Conservation (phyloP, 2,329 filamentous ascomycete species). For the Colletotrichum camelliae region DNA sequence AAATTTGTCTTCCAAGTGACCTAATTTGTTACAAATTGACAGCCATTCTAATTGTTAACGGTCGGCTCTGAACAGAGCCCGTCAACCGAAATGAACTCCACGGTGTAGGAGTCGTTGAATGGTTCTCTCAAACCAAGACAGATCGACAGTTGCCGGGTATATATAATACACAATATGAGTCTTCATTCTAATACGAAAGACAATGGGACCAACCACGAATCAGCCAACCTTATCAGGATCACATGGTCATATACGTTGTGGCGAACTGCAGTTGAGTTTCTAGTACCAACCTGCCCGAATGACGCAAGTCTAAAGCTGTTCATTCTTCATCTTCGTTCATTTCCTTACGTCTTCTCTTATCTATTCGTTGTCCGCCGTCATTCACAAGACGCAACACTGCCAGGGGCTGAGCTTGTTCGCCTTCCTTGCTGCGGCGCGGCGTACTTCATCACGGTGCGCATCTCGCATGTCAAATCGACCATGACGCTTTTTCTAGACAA, state of each 20-base stretch:
- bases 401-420: neutral
- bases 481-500: neutral
- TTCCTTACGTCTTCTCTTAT: neutral
- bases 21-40: too few species aligned
- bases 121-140: neutral
- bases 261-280: neutral
- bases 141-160: fast-evolving
- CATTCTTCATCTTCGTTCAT: neutral
- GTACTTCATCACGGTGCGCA: neutral
- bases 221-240: neutral
- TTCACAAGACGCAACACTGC: neutral
- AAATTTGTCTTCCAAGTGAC: too few species aligned
- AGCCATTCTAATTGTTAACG: too few species aligned
- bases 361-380: neutral
- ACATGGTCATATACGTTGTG: neutral
- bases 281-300: neutral
- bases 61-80: too few species aligned
- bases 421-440: fast-evolving
- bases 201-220: neutral
- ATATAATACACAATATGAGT: fast-evolving
- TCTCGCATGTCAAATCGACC: neutral
- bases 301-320: neutral
- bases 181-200: fast-evolving
- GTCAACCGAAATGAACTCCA: neutral
- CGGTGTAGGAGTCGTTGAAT: neutral